Evolutionary conservation across 2,329 filamentous ascomycete genomes (phyloP).

Genomic region (Bipolaris bicolor): DNA sequence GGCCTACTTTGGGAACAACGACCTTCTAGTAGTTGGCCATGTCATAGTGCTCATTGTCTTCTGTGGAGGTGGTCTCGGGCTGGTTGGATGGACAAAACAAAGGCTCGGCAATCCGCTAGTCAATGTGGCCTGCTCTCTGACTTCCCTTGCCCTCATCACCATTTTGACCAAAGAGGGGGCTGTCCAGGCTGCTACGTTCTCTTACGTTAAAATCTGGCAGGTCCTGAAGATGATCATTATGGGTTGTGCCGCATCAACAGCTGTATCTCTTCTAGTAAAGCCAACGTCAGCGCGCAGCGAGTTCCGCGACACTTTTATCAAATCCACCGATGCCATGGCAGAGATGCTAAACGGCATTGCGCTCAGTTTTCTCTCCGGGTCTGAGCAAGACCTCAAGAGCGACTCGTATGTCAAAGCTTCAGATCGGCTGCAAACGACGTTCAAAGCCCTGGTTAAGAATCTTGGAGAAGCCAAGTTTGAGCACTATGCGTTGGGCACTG

Average conservation of each 20-base stretch:
- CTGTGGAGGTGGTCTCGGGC: conserved; percentile 82
- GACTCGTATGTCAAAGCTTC: conserved; percentile 68
- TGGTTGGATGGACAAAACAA: conserved; percentile 88
- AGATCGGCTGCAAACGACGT: conserved; percentile 68
- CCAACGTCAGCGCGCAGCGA: conserved; percentile 77
- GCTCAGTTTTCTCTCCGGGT: conserved; percentile 80
- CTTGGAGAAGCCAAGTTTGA: conserved; percentile 87
- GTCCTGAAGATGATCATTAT: conserved; percentile 62
- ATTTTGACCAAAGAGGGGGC: conserved; percentile 90
- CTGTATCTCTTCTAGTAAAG: conserved; percentile 71
- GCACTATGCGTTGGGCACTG: conserved; percentile 80
- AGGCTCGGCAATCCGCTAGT: conserved; percentile 78
- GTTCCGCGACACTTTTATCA: conserved; percentile 74
- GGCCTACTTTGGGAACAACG: conserved; percentile 73
- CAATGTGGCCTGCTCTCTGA: conserved; percentile 78
- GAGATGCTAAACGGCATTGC: conserved; percentile 84
- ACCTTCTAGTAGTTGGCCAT: conserved; percentile 75
- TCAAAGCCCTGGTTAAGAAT: conserved; percentile 74
- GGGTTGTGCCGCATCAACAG: conserved; percentile 61
- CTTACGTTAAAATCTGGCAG: conserved; percentile 80
- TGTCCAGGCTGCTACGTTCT: conserved; percentile 81
- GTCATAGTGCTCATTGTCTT: conserved; percentile 81
- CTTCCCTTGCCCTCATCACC: conserved; percentile 87
- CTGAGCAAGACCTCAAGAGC: conserved; percentile 76
- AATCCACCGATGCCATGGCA: conserved; percentile 75